phyloP scores from a whole-genome alignment of 257 asterid species.

The Nyctanthes arbortristis region DNA sequence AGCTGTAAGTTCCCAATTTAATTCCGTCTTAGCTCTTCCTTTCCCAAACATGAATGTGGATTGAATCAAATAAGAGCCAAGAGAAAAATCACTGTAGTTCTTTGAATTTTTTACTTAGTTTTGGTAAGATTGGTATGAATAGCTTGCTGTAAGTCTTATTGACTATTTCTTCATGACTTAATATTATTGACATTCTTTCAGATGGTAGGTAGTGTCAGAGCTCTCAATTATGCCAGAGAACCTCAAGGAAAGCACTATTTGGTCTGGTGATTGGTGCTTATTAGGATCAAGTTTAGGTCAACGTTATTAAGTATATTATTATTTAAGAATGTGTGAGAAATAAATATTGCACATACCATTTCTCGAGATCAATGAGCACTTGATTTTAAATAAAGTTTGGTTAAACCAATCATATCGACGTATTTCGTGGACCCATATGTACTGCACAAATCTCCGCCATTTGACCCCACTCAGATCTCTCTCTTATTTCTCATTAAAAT shows the following conservation, averaged over 20 bases:
- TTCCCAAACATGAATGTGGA: neutral
- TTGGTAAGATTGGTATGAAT: neutral
- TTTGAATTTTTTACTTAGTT: neutral
- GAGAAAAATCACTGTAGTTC: neutral
- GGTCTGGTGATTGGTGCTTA: neutral
- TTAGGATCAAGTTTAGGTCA: neutral
- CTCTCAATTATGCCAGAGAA: neutral
- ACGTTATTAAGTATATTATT: neutral
- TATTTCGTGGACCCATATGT: too few relatives aligned
- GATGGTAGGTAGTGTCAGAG: neutral
- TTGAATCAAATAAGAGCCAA: neutral
- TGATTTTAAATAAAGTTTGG: too few relatives aligned
- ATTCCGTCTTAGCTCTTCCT: neutral
- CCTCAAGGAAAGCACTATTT: neutral
- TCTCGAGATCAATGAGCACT: too few relatives aligned
- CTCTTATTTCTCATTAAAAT: too few relatives aligned
- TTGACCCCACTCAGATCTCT: too few relatives aligned
- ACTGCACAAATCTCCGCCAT: too few relatives aligned
- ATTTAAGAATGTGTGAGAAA: neutral
- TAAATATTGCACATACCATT: too few relatives aligned
- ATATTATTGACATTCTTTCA: too few relatives aligned
- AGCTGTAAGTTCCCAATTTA: conserved; percentile 67
- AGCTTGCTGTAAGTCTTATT: neutral
- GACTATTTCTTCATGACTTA: too few relatives aligned
- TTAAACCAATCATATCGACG: too few relatives aligned